Evolutionary conservation across 331 rosid species (phyloP), one percentile per base, ranked within the genome.

Genomic region (Cydonia oblonga): DNA sequence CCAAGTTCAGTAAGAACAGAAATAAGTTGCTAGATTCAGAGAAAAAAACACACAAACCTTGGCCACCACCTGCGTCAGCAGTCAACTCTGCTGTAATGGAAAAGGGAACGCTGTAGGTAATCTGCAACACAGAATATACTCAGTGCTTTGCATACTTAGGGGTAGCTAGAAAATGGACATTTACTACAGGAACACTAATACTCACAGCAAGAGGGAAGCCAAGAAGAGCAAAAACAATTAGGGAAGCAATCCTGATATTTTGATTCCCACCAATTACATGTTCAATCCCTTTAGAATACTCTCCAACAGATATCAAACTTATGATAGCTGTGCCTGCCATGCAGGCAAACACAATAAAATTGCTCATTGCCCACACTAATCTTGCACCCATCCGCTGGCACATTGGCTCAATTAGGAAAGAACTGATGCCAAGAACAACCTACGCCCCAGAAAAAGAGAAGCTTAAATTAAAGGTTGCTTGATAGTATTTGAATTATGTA

Each of bases 141-240:
- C 73, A 59, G 65, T 28, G 76, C 38, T 19, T 60, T 38, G 75
- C 76, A 68, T 26, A 75, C 61, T 29, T 42, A 56, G 42, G 56
- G 18, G 51, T 46, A 78, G 68, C 11, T 75, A 64, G 33, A 26
- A 69, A 61, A 68, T 66, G 60, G 20, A 28, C 38, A 76, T 63
- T 64, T 13, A 54, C 28, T 38, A 66, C 56, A 59, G 72, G 32
- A 24, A 8, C 64, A 70, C 24, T 40, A 29, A 38, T 58, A 84
- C 93, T 89, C 84, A 95, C 99, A 5, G 99, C 96, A n/a, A 95
- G 97, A 33, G 99, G 99, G 80, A 95, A 95, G 72, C 99, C 97
- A 79, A 95, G 99, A 74, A 95, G 88, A 65, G 92, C 83, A 87
- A 95, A 95, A 62, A 95, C 88, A 78, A 85, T 84, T 79, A 95